Base-by-base conservation (phyloP, 2,329 filamentous ascomycete genomes). In the Fusarium euwallaceae region DNA sequence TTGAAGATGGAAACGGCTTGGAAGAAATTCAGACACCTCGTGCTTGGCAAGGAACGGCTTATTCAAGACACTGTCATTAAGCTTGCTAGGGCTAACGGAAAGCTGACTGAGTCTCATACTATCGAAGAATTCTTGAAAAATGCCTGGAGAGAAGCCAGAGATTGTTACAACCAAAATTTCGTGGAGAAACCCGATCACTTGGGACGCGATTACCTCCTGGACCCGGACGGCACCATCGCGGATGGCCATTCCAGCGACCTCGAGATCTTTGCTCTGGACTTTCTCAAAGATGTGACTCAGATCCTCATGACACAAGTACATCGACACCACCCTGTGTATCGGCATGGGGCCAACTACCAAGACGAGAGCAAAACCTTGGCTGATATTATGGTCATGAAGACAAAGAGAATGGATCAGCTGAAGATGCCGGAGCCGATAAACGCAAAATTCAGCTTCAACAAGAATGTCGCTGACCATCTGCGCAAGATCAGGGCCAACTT, bases 281-380 rank as follows among this genome's bases (percentile, higher is more conserved):
- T 69, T 27, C 72, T 78, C n/a, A n/a, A 20, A 17, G 61, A 71
- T 27, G 4, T 45, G n/a, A 3, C 20, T 1, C 14, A 27, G 36
- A 32, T 9, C 12, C 3, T 29, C 9, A 11, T 14, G 12, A 8
- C 6, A 27, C 14, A 22, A n/a, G 12, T 20, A 10, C 24, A 39
- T 24, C 39, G 32, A 16, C n/a, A 67, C 45, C 43, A 48, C 7
- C 72, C 72, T 14, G n/a, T 78, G 14, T 78, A 75, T 24, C 68
- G 76, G 34, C 64, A 75, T 29, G 72, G 67, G 11, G 76, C 67
- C n/a, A 78, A 77, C 61, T 78, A 72, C 41, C 36, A 27, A 12
- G 66, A 71, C 22, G 12, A 37, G 4, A 24, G 29, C 11, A n/a
- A 61, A 37, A 27, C 34, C 6, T 9, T 55, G 9, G 14, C 51